Evolutionary conservation across 768 basidiomycete species (phyloP).

Genomic region (Rickenella mellea): DNA sequence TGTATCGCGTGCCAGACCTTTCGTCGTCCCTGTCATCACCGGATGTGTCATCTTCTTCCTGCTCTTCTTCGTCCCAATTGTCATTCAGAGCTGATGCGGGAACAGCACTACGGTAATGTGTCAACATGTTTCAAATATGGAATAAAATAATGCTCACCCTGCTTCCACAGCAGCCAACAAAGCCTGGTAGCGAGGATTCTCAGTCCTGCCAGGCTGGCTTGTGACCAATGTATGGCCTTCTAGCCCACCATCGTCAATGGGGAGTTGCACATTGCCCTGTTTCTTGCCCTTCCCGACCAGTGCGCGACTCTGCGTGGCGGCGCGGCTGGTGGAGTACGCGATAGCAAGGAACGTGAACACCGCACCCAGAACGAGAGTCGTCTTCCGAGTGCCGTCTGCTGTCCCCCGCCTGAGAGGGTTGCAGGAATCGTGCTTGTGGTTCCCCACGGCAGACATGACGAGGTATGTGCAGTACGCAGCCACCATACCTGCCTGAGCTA

Average conservation of each 20-base stretch:
- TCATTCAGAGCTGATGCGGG: constrained; percentile 85
- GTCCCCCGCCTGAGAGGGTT: constrained; percentile 72
- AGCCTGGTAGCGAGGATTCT: constrained; percentile 88
- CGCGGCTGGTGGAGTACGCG: constrained; percentile 92
- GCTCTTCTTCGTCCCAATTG: constrained; percentile 75
- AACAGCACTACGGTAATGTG: constrained; percentile 50
- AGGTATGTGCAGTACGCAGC: constrained; percentile 96
- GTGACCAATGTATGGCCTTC: constrained; percentile 46
- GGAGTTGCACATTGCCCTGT: constrained; percentile 53
- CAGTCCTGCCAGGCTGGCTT: constrained; percentile 74
- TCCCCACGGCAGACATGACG: constrained; percentile 85
- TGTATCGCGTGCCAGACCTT: constrained; percentile 87
- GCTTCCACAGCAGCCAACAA: constrained; percentile 93
- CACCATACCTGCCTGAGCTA: constrained; percentile 96
- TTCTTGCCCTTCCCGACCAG: constrained; percentile 68
- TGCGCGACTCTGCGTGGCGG: constrained; percentile 91
- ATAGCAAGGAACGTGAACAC: constrained; percentile 97
- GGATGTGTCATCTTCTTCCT: constrained; percentile 35
- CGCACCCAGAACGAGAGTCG: constrained; percentile 83
- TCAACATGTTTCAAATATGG: background rate
- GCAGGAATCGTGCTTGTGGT: constrained; percentile 79
- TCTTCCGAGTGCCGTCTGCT: constrained; percentile 63
- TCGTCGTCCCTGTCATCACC: constrained; percentile 87
- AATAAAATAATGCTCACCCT: constrained; percentile 45
- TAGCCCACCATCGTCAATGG: constrained; percentile 56